These are phyloP conservation scores for Sphaerulina musiva DNA, from an alignment of 2,329 filamentous ascomycete genomes.

Conservation along the genomic window DNA sequence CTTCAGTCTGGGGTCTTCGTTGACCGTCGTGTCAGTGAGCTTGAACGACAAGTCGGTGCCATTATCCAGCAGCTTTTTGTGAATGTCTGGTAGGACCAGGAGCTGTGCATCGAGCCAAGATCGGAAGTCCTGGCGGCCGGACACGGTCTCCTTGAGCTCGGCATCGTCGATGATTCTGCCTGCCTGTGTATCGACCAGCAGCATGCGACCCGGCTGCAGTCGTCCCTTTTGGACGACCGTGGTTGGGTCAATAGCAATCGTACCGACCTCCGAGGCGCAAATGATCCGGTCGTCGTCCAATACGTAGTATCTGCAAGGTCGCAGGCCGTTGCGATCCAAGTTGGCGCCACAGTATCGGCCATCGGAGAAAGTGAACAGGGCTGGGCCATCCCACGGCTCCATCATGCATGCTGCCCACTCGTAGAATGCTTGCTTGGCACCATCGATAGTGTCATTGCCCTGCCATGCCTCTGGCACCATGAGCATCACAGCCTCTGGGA, in stretches of 20 bases:
- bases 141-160: constrained; percentile 82
- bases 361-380: constrained; percentile 94
- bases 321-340: constrained; percentile 87
- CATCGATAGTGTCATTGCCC: constrained; percentile 84
- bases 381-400: constrained; percentile 97
- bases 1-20: constrained; percentile 75
- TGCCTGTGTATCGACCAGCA: constrained; percentile 83
- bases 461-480: constrained; percentile 99
- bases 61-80: constrained; percentile 54
- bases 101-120: constrained; percentile 82
- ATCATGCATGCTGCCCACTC: constrained; percentile 98
- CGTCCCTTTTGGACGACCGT: constrained; percentile 86
- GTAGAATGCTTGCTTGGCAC: constrained; percentile 93
- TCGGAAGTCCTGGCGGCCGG: constrained; percentile 81
- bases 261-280: constrained; percentile 92
- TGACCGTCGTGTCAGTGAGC: constrained; percentile 63
- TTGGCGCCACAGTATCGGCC: constrained; percentile 96
- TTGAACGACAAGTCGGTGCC: constrained; percentile 59
- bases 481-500: constrained; percentile 95
- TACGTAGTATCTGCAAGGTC: constrained; percentile 94
- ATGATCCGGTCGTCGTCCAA: constrained; percentile 96
- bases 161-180: constrained; percentile 91
- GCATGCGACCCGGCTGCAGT: constrained; percentile 89
- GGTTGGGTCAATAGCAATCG: constrained; percentile 85
- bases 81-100: constrained; percentile 69